Evolutionary conservation across 805 yeast genomes (phyloP), one percentile per base, ranked within the genome.

Genomic region (Nakazawaea laoshanensis): DNA sequence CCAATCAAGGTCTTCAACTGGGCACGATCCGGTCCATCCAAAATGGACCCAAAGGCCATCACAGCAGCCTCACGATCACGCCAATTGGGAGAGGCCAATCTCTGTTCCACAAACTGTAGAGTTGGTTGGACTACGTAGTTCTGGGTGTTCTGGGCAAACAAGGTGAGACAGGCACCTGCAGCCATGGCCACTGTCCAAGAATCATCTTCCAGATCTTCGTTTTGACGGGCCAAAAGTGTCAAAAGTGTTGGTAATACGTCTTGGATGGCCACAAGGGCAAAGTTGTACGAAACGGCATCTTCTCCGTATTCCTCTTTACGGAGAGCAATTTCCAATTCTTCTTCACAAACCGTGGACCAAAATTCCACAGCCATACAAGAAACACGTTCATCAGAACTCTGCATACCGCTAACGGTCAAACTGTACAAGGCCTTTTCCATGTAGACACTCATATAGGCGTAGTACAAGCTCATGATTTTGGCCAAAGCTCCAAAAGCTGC

Each of bases 291-390:
- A 27, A 65, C 61, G 29, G 74, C 58, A 12, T 67, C 72, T 35
- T 66, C 67, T 28, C 73, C 74, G 46, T 53, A 65, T 44, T 80
- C 87, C 30, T 76, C 77, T 42, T 72, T 64, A 50, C 77, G 84
- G 38, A 73, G 57, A 12, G 81, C 74, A 39, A 84, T 76, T 42
- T 85, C 96, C 42, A 83, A 67, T 58, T 92, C 98, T 52, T 82
- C 96, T 62, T 92, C 98, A 63, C 97, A 88, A n/a, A 92, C 92
- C n/a, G 98, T 86, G 39, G 89, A 77, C 98, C 98, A 92, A 55
- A 92, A 89, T 61, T 92, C 98, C 37, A 92, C 92, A 19, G 98
- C 96, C 96, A 89, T 88, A 52, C 96, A 86, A 1, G 96, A 81
- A 19, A 92, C 97, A 47, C 74, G 74, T 48, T 83, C 94, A 59